These are phyloP conservation scores for Cyathus striatus DNA, from an alignment of 768 basidiomycete species.

Conservation along the genomic window DNA sequence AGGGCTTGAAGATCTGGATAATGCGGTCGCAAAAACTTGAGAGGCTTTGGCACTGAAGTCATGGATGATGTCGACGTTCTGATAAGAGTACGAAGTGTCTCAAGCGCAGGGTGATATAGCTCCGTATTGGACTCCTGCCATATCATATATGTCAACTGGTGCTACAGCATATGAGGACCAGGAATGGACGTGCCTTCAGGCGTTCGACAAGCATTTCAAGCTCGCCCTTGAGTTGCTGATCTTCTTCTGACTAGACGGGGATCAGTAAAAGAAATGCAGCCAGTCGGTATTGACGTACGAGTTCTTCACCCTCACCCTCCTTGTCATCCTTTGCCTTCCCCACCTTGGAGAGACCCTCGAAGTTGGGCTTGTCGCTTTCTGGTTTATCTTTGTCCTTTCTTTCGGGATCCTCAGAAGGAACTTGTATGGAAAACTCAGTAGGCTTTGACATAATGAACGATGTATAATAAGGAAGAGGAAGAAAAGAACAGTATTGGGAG, in stretches of 20 bases:
- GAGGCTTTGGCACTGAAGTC: constrained; percentile 98
- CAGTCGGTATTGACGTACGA: constrained; percentile 64
- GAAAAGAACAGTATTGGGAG: constrained; percentile 1
- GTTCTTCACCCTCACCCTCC: constrained; percentile 68
- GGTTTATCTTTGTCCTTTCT: constrained; percentile 61
- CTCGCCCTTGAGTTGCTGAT: constrained; percentile 87
- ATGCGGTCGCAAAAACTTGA: constrained; percentile 95
- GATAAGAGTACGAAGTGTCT: constrained; percentile 90
- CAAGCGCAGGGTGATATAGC: constrained; percentile 85
- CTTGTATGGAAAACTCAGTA: constrained; percentile 54
- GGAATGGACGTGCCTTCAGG: constrained; percentile 73
- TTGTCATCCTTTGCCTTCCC: constrained; percentile 46
- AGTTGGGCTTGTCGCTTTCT: constrained; percentile 19
- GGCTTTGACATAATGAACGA: constrained; percentile 48
- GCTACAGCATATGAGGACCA: too few relatives aligned
- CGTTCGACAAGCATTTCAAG: constrained; percentile 97
- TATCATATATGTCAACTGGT: too few relatives aligned
- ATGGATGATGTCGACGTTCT: constrained; percentile 96
- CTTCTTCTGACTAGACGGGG: constrained; percentile 80
- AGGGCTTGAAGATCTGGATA: constrained; percentile 83
- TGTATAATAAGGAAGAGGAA: neutral
- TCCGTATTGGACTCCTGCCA: constrained; percentile 82
- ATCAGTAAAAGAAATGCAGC: constrained; percentile 4
- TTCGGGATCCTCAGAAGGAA: constrained; percentile 71
- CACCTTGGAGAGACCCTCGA: constrained; percentile 48